A percentile compares a stretch with the other conserved stretches of the same genome.
These are phyloP conservation scores for thale cress (Arabidopsis thaliana) DNA, from an alignment of 345 rosid genomes.

Conservation along the genomic window DNA sequence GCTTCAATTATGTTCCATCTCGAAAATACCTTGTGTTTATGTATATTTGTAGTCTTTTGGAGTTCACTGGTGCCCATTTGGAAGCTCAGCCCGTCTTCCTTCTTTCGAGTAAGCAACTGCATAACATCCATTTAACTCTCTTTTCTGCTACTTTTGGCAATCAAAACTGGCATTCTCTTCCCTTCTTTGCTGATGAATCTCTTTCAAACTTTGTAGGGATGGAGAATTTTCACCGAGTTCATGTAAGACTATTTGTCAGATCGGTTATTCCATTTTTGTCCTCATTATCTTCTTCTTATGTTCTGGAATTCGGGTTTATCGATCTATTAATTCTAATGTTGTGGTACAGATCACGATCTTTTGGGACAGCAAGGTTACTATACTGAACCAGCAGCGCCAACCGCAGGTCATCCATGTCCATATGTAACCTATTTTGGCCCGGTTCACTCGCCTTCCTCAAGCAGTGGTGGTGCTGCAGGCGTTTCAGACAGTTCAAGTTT, in stretches of 20 bases:
- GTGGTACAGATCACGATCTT: constrained; percentile 80
- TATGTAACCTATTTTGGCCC: constrained; percentile 90
- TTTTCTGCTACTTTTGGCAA: not conserved
- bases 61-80: constrained; percentile 96
- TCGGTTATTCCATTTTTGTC: constrained; percentile 16
- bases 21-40: constrained; percentile 17
- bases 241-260: constrained; percentile 61
- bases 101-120: constrained; percentile 69
- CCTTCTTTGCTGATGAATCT: constrained; percentile 26
- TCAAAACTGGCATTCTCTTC: constrained; percentile 2
- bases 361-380: constrained; percentile 62
- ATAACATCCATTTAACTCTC: not conserved
- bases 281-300: constrained; percentile 14
- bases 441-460: constrained; percentile 75
- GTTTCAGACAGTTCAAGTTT: constrained; percentile 76
- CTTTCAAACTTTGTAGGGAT: constrained; percentile 61
- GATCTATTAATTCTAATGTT: constrained; percentile 27
- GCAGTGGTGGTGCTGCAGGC: constrained; percentile 65
- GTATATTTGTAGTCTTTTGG: constrained; percentile 79
- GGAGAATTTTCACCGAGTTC: constrained; percentile 76
- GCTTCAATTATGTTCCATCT: constrained; percentile 8
- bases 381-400: constrained; percentile 72
- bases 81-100: constrained; percentile 75
- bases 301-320: constrained; percentile 21
- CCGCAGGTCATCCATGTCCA: constrained; percentile 88